A percentile compares a stretch with the other conserved stretches of the same genome.
phyloP scores from a whole-genome alignment of 441 rosid species.

The Populus trichocarpa region DNA sequence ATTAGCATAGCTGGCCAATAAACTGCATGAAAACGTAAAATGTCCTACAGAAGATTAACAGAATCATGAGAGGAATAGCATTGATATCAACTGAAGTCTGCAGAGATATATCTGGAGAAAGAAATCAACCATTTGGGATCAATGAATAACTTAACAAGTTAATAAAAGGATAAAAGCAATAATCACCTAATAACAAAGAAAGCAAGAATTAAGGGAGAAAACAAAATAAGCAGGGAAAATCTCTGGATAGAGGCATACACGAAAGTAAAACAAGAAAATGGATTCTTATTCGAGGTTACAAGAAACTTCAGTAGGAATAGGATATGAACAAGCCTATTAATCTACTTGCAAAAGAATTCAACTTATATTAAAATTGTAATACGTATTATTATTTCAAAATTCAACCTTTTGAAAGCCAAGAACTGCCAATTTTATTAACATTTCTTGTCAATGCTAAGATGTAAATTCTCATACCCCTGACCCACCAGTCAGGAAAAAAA shows the following conservation, averaged over 20 bases:
- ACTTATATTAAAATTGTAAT: too few species aligned
- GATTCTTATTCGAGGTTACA: background rate
- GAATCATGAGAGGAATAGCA: background rate
- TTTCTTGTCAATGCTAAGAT: background rate
- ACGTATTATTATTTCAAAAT: background rate
- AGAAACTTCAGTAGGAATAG: background rate
- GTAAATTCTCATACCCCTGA: background rate
- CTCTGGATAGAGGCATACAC: background rate
- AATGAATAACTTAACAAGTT: background rate
- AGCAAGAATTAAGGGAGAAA: background rate
- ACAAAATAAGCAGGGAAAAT: background rate
- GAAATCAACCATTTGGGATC: background rate
- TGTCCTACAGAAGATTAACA: conserved; percentile 57
- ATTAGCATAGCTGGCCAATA: conserved; percentile 99
- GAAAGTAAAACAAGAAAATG: background rate
- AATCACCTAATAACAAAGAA: background rate
- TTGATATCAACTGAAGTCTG: background rate
- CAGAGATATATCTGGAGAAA: background rate
- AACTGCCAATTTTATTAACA: background rate
- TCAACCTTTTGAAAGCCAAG: background rate
- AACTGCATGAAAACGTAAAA: conserved; percentile 94
- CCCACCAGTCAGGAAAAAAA: background rate
- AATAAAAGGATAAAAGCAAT: background rate
- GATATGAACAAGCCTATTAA: background rate
- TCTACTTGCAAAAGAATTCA: background rate